Base-by-base conservation (phyloP, 139 green algal species). In the Astrephomene gubernaculifera region DNA sequence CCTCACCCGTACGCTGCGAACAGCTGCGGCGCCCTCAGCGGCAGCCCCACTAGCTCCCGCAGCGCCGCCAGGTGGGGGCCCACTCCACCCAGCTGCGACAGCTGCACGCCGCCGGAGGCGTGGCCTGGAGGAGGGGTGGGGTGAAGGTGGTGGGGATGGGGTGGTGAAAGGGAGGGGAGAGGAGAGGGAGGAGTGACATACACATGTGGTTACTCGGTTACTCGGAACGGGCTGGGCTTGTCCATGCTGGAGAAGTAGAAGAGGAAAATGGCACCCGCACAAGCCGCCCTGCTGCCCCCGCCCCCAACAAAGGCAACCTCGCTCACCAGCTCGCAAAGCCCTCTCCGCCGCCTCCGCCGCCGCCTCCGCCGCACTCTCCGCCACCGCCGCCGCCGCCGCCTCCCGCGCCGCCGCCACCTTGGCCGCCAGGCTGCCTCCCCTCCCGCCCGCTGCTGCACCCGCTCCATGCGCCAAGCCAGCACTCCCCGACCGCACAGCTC, bases 21-120 rank as follows among this genome's bases (percentile, higher is more conserved):
- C 41, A 93, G 79, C 25, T 90, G 65, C 25, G 87, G 71, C 31
- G 71, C 73, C 67, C 85, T 64, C 45, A 95, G 73, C 9, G 92
- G 92, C 52, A 96, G 92, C 27, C 64, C 36, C 36, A 95, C 91
- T 44, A 90, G 63, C 75, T 94, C 76, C 31, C 73, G 39, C 69
- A 95, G 78, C 0, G 79, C 60, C 21, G 31, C 12, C 12, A 74
- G 53, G 57, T 94, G 81, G 31, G 73, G 24, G 0, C 67, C 49
- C 14, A 91, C 75, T 1, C 93, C 93, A 19, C 92, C 93, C 35
- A 96, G 90, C 5, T 69, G 43, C 0, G 53, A 63, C 33, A 90
- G 83, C 19, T 72, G 85, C 0, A 67, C 75, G 45, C 38, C 64
- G 29, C 81, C 39, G 31, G 87, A 80, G 9, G 67, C 44, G 27